Evolutionary conservation across 2,329 filamentous ascomycete species (phyloP), one percentile per base, ranked within the genome.

Genomic region (Mollisiaceae sp.): DNA sequence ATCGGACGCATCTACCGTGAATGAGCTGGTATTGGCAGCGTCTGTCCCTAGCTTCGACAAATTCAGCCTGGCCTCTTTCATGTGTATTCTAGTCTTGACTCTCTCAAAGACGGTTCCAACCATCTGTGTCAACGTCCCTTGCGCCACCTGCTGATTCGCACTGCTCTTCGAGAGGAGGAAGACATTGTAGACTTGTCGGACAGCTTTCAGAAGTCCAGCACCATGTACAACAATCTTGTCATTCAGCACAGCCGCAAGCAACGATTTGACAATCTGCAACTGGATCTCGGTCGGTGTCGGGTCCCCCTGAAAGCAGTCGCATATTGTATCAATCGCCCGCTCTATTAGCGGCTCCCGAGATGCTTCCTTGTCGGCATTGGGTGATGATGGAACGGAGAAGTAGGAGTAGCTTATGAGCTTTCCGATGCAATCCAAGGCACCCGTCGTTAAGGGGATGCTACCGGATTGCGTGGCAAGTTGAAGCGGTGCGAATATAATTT

Each of bases 401-500:
- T 98, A 98, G 20, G 95, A 97, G 78, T 97, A 99, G 74, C 94
- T 97, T 77, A 98, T 98, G 69, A 99, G 89, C 82, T 99, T 99
- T 74, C 96, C 95, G 74, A 99, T 97, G 80, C 94, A 98, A 80
- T 99, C 95, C 75, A 99, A 87, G 8, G 95, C 94, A 43, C 91
- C 92, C 24, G 93, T 97, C 66, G 93, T 92, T 56, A 99, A 84
- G 65, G 92, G 88, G 61, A 94, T 90, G 74, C 92, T 97, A 73
- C 89, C 87, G 11, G 93, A 91, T 77, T 93, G 92, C 41, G 94
- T 94, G 57, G 96, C 95, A 50, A 98, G 85, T 76, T 96, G 92
- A 38, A 99, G 81, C 15, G 95, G 95, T 70, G 91, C 89, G 76
- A 99, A 99, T 72, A 99, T 89, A 64, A 97, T 82, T 77, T 98